Evolutionary conservation across 305 asterid genomes (phyloP).

Genomic region (Fraxinus platypoda): DNA sequence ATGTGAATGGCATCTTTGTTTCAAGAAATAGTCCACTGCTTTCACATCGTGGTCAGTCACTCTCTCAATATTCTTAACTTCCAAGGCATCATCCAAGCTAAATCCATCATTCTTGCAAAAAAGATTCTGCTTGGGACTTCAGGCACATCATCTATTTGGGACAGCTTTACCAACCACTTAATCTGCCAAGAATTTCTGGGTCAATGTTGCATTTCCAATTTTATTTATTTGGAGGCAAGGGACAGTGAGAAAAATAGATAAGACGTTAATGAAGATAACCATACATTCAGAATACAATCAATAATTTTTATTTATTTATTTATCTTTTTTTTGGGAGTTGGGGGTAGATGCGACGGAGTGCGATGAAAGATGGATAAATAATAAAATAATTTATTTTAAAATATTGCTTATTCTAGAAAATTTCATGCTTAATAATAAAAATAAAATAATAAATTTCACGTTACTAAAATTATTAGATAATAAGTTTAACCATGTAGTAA

Average conservation of each 20-base stretch:
- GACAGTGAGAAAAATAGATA: neutral
- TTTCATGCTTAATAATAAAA: too few species aligned
- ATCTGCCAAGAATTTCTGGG: slow-evolving; percentile 36
- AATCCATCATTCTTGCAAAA: slow-evolving; percentile 56
- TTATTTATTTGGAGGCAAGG: neutral
- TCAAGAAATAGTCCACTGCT: slow-evolving; percentile 86
- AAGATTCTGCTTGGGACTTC: slow-evolving; percentile 76
- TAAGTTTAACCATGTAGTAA: too few species aligned
- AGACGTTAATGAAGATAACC: neutral
- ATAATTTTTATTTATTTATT: neutral
- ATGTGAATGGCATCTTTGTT: slow-evolving; percentile 59
- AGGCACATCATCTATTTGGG: slow-evolving; percentile 53
- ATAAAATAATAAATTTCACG: too few species aligned
- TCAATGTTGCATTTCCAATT: neutral
- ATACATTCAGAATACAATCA: neutral
- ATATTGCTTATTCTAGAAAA: too few species aligned
- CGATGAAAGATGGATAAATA: neutral
- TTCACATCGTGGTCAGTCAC: slow-evolving; percentile 83
- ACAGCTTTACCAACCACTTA: slow-evolving; percentile 74
- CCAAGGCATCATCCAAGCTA: slow-evolving; percentile 59
- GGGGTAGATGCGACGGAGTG: neutral
- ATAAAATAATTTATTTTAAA: too few species aligned
- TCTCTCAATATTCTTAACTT: slow-evolving; percentile 75
- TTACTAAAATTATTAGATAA: too few species aligned
- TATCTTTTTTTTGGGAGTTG: neutral